Evolutionary conservation across 176 grass and related monocot species (phyloP).

Genomic region (Aechmea fasciata): DNA sequence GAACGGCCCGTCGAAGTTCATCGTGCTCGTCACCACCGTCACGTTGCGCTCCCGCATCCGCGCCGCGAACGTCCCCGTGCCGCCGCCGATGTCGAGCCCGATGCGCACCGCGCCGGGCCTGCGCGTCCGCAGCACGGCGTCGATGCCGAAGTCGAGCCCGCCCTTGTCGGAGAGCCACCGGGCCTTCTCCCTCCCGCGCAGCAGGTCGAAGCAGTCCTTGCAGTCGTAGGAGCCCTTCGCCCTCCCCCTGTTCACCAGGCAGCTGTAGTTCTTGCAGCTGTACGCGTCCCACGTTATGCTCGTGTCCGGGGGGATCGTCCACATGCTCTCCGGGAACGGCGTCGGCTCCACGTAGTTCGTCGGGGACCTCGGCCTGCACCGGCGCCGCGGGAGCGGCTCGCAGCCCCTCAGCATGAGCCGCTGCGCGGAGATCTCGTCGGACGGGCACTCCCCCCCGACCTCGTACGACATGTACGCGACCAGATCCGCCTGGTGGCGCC

Average conservation of each 20-base stretch:
- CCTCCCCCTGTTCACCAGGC: conserved; percentile 25
- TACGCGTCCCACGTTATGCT: conserved; percentile 44
- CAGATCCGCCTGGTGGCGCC: conserved; percentile 26
- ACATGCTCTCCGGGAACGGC: conserved; percentile 35
- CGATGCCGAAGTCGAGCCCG: conserved; percentile 33
- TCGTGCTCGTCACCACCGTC: conserved; percentile 36
- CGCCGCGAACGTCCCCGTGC: conserved; percentile 37
- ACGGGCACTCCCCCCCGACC: conserved; percentile 42
- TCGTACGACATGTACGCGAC: conserved; percentile 37
- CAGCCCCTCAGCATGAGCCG: conserved; percentile 55
- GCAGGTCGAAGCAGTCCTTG: conserved; percentile 54
- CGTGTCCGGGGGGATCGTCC: conserved; percentile 39
- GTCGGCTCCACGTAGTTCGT: conserved; percentile 23
- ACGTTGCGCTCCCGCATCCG: conserved; percentile 40
- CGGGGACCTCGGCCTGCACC: conserved; percentile 56
- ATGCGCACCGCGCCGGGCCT: conserved; percentile 24
- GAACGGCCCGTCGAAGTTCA: conserved; percentile 61
- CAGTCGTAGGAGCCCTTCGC: conserved; percentile 33
- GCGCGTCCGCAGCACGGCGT: conserved; percentile 27
- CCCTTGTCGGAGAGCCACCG: conserved; percentile 34
- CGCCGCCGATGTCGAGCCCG: conserved; percentile 49
- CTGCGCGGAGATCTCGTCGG: conserved; percentile 44
- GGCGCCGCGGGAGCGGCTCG: conserved; percentile 70
- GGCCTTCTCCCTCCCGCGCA: conserved; percentile 20
- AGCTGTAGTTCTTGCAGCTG: conserved; percentile 49